These are phyloP conservation scores for Peronospora farinosa DNA, from an alignment of 352 stramenopile genomes.

Conservation along the genomic window DNA sequence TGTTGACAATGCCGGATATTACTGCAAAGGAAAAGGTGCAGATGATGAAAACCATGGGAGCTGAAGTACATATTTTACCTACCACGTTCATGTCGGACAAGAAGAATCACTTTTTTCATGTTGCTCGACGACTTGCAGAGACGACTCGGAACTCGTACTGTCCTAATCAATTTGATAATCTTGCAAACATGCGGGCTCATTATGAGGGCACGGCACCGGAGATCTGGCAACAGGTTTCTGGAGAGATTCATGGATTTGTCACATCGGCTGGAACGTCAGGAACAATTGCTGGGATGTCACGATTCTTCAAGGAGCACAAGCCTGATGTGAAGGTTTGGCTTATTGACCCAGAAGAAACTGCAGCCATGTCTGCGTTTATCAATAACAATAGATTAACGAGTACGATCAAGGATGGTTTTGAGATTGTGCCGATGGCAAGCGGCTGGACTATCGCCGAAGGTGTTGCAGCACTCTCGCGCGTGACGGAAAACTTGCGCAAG, in stretches of 20 bases:
- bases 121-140: constrained; percentile 46
- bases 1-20: constrained; percentile 68
- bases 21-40: constrained; percentile 71
- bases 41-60: constrained; percentile 70
- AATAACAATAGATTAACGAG: constrained; percentile 57
- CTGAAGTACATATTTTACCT: constrained; percentile 54
- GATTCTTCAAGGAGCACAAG: constrained; percentile 89
- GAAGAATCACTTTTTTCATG: constrained; percentile 69
- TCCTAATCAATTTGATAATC: constrained; percentile 76
- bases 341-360: constrained; percentile 71
- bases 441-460: constrained; percentile 91
- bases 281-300: constrained; percentile 89
- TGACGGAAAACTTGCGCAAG: constrained; percentile 90
- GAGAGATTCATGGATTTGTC: constrained; percentile 89
- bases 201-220: constrained; percentile 79
- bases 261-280: constrained; percentile 88
- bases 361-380: constrained; percentile 83
- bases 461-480: constrained; percentile 85
- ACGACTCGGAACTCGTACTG: constrained; percentile 35
- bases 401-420: constrained; percentile 82
- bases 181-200: constrained; percentile 68
- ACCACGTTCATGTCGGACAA: constrained; percentile 58
- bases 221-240: constrained; percentile 84
- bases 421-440: constrained; percentile 77
- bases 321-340: constrained; percentile 52